A percentile compares a stretch with the other conserved stretches of the same genome.
These are phyloP conservation scores for Kwoniella mangroviensis DNA, from an alignment of 768 basidiomycete genomes.

Conservation along the genomic window DNA sequence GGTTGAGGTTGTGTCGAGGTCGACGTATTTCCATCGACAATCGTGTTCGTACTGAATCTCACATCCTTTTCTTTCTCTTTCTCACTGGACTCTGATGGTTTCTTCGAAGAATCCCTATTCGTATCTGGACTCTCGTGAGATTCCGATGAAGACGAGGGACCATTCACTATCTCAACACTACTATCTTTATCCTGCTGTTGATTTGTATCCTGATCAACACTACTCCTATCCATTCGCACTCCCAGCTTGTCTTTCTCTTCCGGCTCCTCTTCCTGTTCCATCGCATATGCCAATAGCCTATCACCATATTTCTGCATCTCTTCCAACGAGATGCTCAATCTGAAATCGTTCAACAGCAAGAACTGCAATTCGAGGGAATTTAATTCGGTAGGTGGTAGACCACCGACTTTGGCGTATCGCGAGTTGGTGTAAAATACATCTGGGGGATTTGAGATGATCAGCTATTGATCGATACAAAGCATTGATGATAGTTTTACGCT, in stretches of 20 bases:
- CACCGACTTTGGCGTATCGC: slow-evolving; percentile 97
- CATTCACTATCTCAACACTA: too few relatives aligned
- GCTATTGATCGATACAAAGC: too few relatives aligned
- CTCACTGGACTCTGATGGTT: too few relatives aligned
- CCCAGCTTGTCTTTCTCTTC: slow-evolving; percentile 6
- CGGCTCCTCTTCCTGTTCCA: slow-evolving; percentile 29
- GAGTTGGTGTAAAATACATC: slow-evolving; percentile 99
- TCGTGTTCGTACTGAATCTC: neutral
- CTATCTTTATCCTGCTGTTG: too few relatives aligned
- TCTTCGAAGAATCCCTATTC: too few relatives aligned
- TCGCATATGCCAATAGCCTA: slow-evolving; percentile 71
- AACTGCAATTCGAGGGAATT: slow-evolving; percentile 98
- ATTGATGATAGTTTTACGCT: too few relatives aligned
- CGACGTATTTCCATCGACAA: neutral
- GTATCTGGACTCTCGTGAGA: too few relatives aligned
- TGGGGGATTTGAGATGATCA: slow-evolving; percentile 7
- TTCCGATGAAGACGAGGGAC: too few relatives aligned
- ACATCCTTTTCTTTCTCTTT: neutral
- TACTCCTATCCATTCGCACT: slow-evolving; percentile 6
- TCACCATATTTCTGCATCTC: slow-evolving; percentile 97
- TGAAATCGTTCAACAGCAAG: slow-evolving; percentile 92
- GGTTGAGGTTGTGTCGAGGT: neutral
- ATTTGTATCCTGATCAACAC: neutral
- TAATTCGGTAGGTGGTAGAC: slow-evolving; percentile 82
- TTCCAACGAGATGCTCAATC: slow-evolving; percentile 78